These are phyloP conservation scores for Botryotinia calthae DNA, from an alignment of 2,329 filamentous ascomycete species.

Conservation along the genomic window DNA sequence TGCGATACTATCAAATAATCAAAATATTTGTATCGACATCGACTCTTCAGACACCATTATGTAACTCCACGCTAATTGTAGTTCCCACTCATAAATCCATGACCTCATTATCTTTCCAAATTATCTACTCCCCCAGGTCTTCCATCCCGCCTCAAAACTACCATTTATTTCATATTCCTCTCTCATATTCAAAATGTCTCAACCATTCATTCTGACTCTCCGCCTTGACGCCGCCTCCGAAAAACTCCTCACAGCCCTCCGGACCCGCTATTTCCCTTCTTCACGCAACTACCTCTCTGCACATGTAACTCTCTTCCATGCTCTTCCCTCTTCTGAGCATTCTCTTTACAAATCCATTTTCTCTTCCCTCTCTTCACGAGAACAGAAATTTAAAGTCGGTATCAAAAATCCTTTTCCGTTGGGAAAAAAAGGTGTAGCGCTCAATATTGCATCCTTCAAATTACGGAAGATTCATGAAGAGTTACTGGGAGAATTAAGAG, in stretches of 20 bases:
- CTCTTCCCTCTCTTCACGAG: neutral
- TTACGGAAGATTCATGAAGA: neutral
- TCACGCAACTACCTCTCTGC: slow-evolving; percentile 19
- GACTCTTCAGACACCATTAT: neutral
- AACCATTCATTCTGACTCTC: slow-evolving; percentile 21
- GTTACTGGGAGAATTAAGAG: neutral
- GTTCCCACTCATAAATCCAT: neutral
- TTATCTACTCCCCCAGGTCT: neutral
- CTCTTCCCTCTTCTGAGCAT: slow-evolving; percentile 8
- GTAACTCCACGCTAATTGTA: neutral
- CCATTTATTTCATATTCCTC: neutral
- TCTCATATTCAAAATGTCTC: slow-evolving; percentile 15
- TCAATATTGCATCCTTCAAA: neutral
- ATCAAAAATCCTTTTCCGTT: slow-evolving; percentile 4
- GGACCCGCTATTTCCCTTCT: slow-evolving; percentile 14
- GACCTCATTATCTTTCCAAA: neutral
- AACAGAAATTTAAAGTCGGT: slow-evolving; percentile 15
- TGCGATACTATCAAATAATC: neutral
- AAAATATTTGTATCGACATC: neutral
- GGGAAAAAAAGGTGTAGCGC: slow-evolving; percentile 1
- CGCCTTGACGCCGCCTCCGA: slow-evolving; percentile 14
- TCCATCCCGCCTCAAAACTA: neutral
- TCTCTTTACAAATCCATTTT: neutral
- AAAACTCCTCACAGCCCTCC: slow-evolving; percentile 15
- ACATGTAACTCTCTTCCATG: slow-evolving; percentile 23